Base-by-base conservation (phyloP, 2,329 filamentous ascomycete species). In the Verticillium alfalfae region DNA sequence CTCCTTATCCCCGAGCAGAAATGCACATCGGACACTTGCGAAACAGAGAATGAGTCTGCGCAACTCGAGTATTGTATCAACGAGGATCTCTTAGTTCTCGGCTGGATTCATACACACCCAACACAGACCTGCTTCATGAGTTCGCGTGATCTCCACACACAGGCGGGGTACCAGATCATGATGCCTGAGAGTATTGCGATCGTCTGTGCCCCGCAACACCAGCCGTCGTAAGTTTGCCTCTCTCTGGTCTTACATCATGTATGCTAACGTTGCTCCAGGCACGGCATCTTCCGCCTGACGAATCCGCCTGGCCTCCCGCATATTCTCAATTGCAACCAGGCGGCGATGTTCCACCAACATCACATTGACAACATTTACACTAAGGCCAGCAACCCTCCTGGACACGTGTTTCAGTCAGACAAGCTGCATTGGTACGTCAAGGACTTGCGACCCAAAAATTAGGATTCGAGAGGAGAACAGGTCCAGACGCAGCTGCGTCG, bases 51-150 rank as follows among this genome's bases (percentile, higher is more conserved):
- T 67, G 93, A 96, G 73, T 84, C 85, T 36, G 86, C 87, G 0
- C 82, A 97, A 34, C 93, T 97, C 68, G 92, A 97, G 61, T 97
- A 94, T 73, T 96, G 93, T 71, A 91, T 95, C 68, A 83, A 82
- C 5, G 86, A 96, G 70, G 91, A 96, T 64, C 76, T 98, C 39
- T 85, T 97, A 74, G 87, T 96, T 60, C 83, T 97, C 5, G 94
- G 94, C 45, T 99, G 95, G 95, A 99, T 99, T 64, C 95, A 99
- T 72, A 99, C 95, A 0, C 95, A 99, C 73, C 95, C 95, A 0
- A 92, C 90, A 0, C 95, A 99, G 77, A 96, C 92, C 0, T 99
- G 95, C 75, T 99, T 99, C 73, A 96, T 99, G 91, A 97, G 92
- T 72, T 95, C 90, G 57, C 83, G 94, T 58, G 95, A 99, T 71